Base-by-base conservation (phyloP, 2,329 filamentous ascomycete species). In the Curvularia sp. region DNA sequence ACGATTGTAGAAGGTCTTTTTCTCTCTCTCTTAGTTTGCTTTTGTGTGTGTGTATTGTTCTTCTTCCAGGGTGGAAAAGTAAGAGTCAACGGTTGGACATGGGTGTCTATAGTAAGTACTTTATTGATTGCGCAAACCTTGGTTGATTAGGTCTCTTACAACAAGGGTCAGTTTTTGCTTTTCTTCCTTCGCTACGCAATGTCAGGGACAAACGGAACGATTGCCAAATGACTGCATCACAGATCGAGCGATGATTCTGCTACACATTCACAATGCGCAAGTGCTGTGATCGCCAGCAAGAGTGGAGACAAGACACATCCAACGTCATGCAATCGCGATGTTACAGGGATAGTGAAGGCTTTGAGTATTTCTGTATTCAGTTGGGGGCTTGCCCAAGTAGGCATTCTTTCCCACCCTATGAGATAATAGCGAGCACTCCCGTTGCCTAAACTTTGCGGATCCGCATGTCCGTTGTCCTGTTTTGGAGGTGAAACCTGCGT, bases 281-380 rank as follows among this genome's bases (percentile, higher is more conserved):
- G 34, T 36, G 34, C 15, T 13, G 7, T 36, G 34, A 36, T 36
- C 34, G 34, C n/a, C 15, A 36, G 34, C 15, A 36, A 36, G 15
- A 36, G 34, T 36, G 34, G 34, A 18, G 34, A 36, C 34, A 7
- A 4, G n/a, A 36, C 15, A 6, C 18, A n/a, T 36, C 21, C 28
- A 30, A 49, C 52, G 52, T 55, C 45, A 55, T 36, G 32, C 27
- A 43, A 36, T 55, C 38, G 46, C 32, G 28, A 36, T 55, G 45
- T 9, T 18, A 23, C 45, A 34, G 34, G 45, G 45, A 21, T 47
- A 5, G 15, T 19, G 18, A 18, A 9, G 2, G 19, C 4, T 47
- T 18, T 25, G 25, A 7, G 13, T n/a, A 49, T 21, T 19, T 7
- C 25, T 23, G 19, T 49, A 34, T 49, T 12, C n/a, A 25, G 18